A percentile compares a stretch with the other conserved stretches of the same genome.
phyloP scores from a whole-genome alignment of 108 stramenopile genomes.

The Nannochloropsis granulata region DNA sequence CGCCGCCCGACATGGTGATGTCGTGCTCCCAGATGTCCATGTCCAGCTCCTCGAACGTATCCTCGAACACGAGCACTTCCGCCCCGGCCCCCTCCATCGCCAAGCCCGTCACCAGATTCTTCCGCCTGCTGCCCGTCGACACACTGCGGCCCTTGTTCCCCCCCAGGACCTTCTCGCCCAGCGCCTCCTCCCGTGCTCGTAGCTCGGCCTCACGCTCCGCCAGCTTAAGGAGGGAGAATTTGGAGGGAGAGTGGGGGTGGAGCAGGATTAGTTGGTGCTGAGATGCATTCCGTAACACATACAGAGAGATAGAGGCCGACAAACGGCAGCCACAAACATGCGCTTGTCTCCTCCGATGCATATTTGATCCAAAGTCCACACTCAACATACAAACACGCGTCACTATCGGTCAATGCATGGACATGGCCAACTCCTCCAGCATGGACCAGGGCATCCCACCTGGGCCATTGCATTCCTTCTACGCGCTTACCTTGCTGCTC shows the following conservation, averaged over 20 bases:
- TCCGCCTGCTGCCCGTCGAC: background rate
- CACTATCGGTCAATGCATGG: too few species aligned
- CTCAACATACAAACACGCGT: too few species aligned
- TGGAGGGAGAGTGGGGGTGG: too few species aligned
- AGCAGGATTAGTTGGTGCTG: too few species aligned
- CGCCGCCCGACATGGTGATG: conserved; percentile 27
- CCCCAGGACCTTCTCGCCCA: background rate
- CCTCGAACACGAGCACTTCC: conserved; percentile 19
- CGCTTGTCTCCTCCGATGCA: too few species aligned
- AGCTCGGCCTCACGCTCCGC: background rate
- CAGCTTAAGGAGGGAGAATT: background rate
- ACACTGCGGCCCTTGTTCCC: background rate
- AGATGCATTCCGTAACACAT: too few species aligned
- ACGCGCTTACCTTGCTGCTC: background rate
- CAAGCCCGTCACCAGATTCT: background rate
- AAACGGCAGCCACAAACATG: too few species aligned
- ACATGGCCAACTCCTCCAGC: too few species aligned
- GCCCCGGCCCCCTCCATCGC: background rate
- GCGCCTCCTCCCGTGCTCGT: background rate
- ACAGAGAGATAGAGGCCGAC: too few species aligned
- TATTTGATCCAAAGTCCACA: too few species aligned
- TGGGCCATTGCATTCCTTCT: too few species aligned
- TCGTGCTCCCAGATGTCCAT: conserved; percentile 24
- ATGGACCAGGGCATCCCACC: too few species aligned
- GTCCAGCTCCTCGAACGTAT: conserved; percentile 16